Conservation (phyloP, 352 stramenopile species). For the Globisporangium solare region DNA sequence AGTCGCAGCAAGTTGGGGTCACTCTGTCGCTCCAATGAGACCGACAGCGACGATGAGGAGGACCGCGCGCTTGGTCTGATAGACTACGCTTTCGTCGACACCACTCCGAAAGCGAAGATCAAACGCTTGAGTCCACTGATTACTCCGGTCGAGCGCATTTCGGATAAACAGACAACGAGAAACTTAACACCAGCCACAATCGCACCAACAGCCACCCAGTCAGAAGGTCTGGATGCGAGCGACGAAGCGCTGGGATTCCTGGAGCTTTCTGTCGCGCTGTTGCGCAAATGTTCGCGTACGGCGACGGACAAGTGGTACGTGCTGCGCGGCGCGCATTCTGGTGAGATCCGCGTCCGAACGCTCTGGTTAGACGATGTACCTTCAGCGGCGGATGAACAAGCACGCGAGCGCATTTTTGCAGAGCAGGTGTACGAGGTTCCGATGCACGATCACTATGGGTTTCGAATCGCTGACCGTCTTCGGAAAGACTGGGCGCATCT, state of each 20-base stretch:
- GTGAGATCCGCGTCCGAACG: slow-evolving; percentile 65
- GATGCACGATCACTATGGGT: slow-evolving; percentile 62
- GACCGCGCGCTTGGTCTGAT: neutral
- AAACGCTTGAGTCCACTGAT: no score
- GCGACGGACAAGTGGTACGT: slow-evolving; percentile 64
- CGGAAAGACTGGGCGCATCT: slow-evolving; percentile 53
- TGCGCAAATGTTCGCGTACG: slow-evolving; percentile 25
- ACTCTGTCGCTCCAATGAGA: neutral
- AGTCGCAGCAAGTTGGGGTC: neutral
- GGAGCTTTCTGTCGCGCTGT: slow-evolving; percentile 38
- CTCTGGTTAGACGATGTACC: slow-evolving; percentile 30
- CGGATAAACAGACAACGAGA: no score
- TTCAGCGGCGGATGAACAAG: neutral
- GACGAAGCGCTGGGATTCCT: slow-evolving; percentile 55
- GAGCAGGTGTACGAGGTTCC: slow-evolving; percentile 25
- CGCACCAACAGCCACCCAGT: neutral
- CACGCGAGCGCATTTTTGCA: slow-evolving; percentile 33
- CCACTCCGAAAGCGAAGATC: no score
- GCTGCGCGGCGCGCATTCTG: slow-evolving; percentile 38
- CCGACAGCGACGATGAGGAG: slow-evolving; percentile 29
- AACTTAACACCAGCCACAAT: neutral
- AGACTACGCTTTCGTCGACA: neutral
- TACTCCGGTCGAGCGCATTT: no score
- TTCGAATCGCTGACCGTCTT: slow-evolving; percentile 40
- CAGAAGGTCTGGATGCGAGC: slow-evolving; percentile 2